Evolutionary conservation across 345 rosid genomes (phyloP), one percentile per base, ranked within the genome.

Genomic region (Citrus reticulata): DNA sequence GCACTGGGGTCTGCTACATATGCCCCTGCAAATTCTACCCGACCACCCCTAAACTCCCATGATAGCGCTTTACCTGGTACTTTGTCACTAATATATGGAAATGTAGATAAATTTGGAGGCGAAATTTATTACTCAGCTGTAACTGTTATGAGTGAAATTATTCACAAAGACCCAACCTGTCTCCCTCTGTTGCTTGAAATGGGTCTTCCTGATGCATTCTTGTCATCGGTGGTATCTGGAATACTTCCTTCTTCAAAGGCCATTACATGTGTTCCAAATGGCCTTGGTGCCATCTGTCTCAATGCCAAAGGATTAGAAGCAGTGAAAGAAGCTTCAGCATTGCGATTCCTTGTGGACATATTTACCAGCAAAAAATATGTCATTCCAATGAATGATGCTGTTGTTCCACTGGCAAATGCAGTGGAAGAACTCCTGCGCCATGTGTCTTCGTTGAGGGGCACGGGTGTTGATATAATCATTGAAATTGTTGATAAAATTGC

Each of bases 391-490:
- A 93, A 93, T 89, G 97, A 93, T 79, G 97, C 99, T 42, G 88
- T 95, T 75, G 95, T 92, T 86, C 97, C 98, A 68, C 87, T 95
- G 87, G 92, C 98, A 60, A 93, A 91, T 87, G 99, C 99, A 5
- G 95, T 91, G 77, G 98, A 95, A 82, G 99, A 95, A 88, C 99
- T 95, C 85, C 82, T 92, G 82, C 96, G 99, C 42, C 98, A 95
- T 84, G 99, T 90, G 16, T 80, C 96, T 75, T 91, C 97, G 29
- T 74, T 95, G 82, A 95, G 99, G 85, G 85, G 90, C 77, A 83
- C 75, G 34, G 98, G 99, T 80, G 96, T 92, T 84, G 99, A 95
- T 85, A 91, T 93, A 79, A 91, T 95, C 30, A 87, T 93, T 74
- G 98, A 95, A 84, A 90, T 95, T 85, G 86, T 93, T 78, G 91